Evolutionary conservation across 2,329 filamentous ascomycete species (phyloP), one percentile per base, ranked within the genome.

Genomic region (Paecilomyces variotii): DNA sequence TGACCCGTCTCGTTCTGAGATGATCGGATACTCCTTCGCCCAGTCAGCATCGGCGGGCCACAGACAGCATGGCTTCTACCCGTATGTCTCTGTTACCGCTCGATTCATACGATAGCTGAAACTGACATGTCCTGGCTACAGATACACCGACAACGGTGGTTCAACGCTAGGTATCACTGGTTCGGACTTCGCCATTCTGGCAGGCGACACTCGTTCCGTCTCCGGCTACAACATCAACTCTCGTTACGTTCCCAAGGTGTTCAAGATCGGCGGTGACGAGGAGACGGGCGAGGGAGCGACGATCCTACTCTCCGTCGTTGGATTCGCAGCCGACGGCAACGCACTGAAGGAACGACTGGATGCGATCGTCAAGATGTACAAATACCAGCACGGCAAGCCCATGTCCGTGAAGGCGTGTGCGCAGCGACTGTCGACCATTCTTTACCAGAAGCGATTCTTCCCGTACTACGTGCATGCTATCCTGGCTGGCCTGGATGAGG

Each of bases 221-320:
- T 89, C 90, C 64, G 94, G 95, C 73, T 99, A 96, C 86, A 97
- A 89, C 82, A 99, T 99, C 87, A 97, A 99, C 85, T 92, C 92
- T 60, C 89, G 94, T 70, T 93, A 90, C 81, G 85, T 88, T 60
- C 94, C 94, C 59, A 99, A 99, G 79, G 89, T 99, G 63, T 99
- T 96, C 85, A 91, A 90, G 78, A 95, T 99, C 67, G 94, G 95
- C 61, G 94, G 93, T 57, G 90, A 92, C 61, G 92, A 89, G 50
- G 85, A 91, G 56, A 87, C 90, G 58, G 90, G 95, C 74, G 85
- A 89, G 61, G 90, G 92, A 67, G 89, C 91, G 56, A 89, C 86
- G 57, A 89, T 99, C 69, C 85, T 97, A 14, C 84, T 99, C 54
- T 95, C 92, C 1, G 93, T 99, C 0, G 93, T 96, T 51, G 94